These are phyloP conservation scores for Pholiota microspora DNA, from an alignment of 768 basidiomycete species.

Conservation along the genomic window DNA sequence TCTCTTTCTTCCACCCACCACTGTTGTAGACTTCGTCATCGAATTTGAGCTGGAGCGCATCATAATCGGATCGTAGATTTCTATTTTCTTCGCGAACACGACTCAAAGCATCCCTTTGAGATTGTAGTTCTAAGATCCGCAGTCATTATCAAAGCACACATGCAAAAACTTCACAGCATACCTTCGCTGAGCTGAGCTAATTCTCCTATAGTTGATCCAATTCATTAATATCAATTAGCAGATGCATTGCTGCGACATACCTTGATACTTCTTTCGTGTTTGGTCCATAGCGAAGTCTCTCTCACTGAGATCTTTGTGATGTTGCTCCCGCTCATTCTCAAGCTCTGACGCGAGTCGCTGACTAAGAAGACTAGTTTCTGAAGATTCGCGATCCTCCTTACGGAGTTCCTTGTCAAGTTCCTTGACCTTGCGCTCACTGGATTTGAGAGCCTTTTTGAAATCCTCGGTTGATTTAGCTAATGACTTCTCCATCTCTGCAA, in stretches of 20 bases:
- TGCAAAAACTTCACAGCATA: slow-evolving; percentile 22
- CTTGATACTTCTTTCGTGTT: slow-evolving; percentile 85
- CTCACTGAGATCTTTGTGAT: slow-evolving; percentile 78
- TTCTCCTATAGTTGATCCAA: slow-evolving; percentile 48
- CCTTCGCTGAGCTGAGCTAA: slow-evolving; percentile 80
- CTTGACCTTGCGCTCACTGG: slow-evolving; percentile 49
- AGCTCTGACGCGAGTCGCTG: slow-evolving; percentile 73
- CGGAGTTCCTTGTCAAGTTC: slow-evolving; percentile 66
- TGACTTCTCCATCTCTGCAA: slow-evolving; percentile 60
- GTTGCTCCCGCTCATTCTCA: slow-evolving; percentile 74
- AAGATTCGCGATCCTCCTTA: slow-evolving; percentile 64
- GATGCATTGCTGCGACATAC: slow-evolving; percentile 30
- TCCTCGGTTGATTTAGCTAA: slow-evolving; percentile 51
- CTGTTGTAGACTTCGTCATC: slow-evolving; percentile 80
- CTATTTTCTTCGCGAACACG: slow-evolving; percentile 79
- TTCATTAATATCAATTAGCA: background rate
- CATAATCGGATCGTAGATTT: slow-evolving; percentile 72
- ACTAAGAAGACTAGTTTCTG: slow-evolving; percentile 62
- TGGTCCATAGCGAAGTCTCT: slow-evolving; percentile 78
- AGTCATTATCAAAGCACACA: background rate
- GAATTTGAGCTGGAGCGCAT: slow-evolving; percentile 69
- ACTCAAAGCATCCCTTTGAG: slow-evolving; percentile 73
- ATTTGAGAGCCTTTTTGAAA: slow-evolving; percentile 46
- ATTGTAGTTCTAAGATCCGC: slow-evolving; percentile 67
- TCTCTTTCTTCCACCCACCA: too few species aligned